Percentiles rank a stretch among this genome's conserved stretches.
Conservation (phyloP, 2,329 filamentous ascomycete species). For the Cladophialophora yegresii region DNA sequence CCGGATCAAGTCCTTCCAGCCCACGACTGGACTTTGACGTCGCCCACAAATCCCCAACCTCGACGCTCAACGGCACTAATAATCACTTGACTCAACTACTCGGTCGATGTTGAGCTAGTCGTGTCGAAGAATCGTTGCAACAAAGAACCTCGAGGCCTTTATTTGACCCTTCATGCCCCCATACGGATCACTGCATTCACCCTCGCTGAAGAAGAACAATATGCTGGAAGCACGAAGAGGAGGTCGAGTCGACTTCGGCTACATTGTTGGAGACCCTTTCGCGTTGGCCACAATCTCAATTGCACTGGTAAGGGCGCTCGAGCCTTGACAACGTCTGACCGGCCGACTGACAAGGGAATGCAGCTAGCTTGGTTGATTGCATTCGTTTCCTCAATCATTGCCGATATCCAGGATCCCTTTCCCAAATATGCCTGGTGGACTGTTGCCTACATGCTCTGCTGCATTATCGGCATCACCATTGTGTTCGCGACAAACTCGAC, state of each 20-base stretch:
- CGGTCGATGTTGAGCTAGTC: neutral
- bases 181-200: slow-evolving; percentile 72
- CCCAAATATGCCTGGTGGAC: slow-evolving; percentile 94
- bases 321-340: neutral
- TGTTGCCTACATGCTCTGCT: slow-evolving; percentile 78
- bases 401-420: slow-evolving; percentile 62
- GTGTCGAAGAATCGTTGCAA: slow-evolving; percentile 1
- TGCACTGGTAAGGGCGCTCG: slow-evolving; percentile 67
- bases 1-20: slow-evolving; percentile 25
- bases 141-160: slow-evolving; percentile 12
- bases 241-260: slow-evolving; percentile 68
- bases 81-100: slow-evolving; percentile 13
- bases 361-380: slow-evolving; percentile 95
- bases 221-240: slow-evolving; percentile 40
- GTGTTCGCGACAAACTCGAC: slow-evolving; percentile 82
- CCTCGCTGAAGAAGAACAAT: slow-evolving; percentile 68
- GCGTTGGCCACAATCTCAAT: slow-evolving; percentile 93
- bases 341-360: slow-evolving; percentile 52
- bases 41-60: neutral
- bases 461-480: slow-evolving; percentile 76
- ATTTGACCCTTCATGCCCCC: slow-evolving; percentile 62
- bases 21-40: slow-evolving; percentile 24
- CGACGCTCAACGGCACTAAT: slow-evolving; percentile 3
- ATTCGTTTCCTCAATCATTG: slow-evolving; percentile 82
- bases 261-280: slow-evolving; percentile 95